These are phyloP conservation scores for Nannochloropsis granulata DNA, from an alignment of 108 stramenopile species.

Conservation along the genomic window DNA sequence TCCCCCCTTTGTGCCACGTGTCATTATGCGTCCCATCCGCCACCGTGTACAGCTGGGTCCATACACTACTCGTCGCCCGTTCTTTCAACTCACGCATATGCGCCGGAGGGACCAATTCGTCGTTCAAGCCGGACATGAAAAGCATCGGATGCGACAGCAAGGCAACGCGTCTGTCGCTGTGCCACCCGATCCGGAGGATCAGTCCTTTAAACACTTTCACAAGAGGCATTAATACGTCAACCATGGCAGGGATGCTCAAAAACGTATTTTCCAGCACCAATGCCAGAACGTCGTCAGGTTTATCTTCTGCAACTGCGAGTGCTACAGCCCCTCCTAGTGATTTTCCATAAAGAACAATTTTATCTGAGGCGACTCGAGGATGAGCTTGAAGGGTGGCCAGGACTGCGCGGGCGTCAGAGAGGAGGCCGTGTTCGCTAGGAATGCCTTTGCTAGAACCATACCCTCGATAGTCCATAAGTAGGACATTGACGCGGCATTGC, in stretches of 20 bases:
- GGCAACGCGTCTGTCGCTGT: constrained; percentile 45
- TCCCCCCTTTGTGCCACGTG: constrained; percentile 69
- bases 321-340: constrained; percentile 83
- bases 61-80: constrained; percentile 11
- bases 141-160: constrained; percentile 48
- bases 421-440: constrained; percentile 61
- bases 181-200: constrained; percentile 67
- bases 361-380: constrained; percentile 44
- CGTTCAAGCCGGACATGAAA: constrained; percentile 62
- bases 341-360: constrained; percentile 68
- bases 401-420: constrained; percentile 68
- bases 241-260: constrained; percentile 71
- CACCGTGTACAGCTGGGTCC: constrained; percentile 31
- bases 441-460: constrained; percentile 55
- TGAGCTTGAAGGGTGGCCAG: constrained; percentile 33
- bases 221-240: constrained; percentile 73
- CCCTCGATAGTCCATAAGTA: constrained; percentile 83
- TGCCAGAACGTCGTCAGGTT: constrained; percentile 45
- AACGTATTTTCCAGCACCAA: constrained; percentile 94
- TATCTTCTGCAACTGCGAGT: constrained; percentile 52
- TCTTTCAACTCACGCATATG: constrained; percentile 64
- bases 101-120: constrained; percentile 75
- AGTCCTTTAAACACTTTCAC: constrained; percentile 52
- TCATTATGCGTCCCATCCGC: constrained; percentile 81
- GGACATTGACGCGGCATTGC: constrained; percentile 49